Conservation (phyloP, 306 rosid genomes). For the Arachis stenosperma region DNA sequence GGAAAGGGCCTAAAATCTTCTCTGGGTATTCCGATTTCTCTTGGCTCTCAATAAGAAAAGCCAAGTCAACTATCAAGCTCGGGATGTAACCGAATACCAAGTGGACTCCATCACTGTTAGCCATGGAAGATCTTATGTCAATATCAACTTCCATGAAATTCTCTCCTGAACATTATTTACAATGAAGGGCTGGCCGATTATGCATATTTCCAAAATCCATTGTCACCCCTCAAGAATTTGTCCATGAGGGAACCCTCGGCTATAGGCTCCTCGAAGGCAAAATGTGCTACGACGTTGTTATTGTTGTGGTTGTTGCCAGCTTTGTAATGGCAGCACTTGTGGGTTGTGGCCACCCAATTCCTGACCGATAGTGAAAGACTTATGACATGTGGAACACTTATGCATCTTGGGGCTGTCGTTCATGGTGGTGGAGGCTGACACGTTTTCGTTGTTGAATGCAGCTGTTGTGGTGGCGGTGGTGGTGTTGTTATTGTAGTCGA, state of each 20-base stretch:
- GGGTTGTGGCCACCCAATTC: too few relatives aligned
- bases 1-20: constrained; percentile 66
- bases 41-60: constrained; percentile 85
- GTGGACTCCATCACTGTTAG: constrained; percentile 84
- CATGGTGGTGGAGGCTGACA: too few relatives aligned
- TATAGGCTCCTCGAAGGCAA: constrained; percentile 56
- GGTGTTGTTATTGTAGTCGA: too few relatives aligned
- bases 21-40: constrained; percentile 78
- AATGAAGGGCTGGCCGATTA: constrained; percentile 82
- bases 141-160: constrained; percentile 87
- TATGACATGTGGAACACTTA: too few relatives aligned
- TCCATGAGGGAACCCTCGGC: constrained; percentile 72
- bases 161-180: constrained; percentile 58
- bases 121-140: constrained; percentile 87
- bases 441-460: too few relatives aligned
- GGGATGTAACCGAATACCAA: constrained; percentile 82
- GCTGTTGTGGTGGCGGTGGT: too few relatives aligned
- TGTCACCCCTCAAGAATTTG: constrained; percentile 67
- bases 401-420: too few relatives aligned
- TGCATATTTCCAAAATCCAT: constrained; percentile 69
- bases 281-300: constrained; percentile 71
- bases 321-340: too few relatives aligned
- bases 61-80: constrained; percentile 73
- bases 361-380: too few relatives aligned
- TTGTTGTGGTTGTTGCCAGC: too few relatives aligned